Evolutionary conservation across 2,329 filamentous ascomycete genomes (phyloP).

Genomic region (Stylonectria norvegica): DNA sequence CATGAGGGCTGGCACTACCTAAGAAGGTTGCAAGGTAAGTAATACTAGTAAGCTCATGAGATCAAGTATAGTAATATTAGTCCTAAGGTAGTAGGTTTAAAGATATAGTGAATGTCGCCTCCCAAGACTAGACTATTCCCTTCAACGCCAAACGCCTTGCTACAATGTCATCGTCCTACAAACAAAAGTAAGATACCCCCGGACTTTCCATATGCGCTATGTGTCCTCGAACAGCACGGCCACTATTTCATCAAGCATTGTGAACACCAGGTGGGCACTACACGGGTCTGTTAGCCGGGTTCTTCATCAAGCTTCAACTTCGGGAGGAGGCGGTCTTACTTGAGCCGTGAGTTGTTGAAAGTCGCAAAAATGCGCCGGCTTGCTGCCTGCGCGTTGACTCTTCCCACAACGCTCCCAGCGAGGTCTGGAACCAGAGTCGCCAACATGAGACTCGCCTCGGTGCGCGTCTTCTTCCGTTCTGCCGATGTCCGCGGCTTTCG

Average conservation of each 20-base stretch:
- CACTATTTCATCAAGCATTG: constrained; percentile 67
- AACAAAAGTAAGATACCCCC: constrained; percentile 7
- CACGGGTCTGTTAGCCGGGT: constrained; percentile 13
- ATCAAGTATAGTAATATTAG: too few species aligned
- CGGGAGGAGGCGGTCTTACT: constrained; percentile 56
- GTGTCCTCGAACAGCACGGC: constrained; percentile 58
- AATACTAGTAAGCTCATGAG: too few species aligned
- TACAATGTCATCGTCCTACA: background rate
- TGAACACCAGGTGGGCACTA: constrained; percentile 67
- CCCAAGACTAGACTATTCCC: too few species aligned
- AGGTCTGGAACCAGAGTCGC: constrained; percentile 87
- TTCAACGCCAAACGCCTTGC: constrained; percentile 23
- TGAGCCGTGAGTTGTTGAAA: constrained; percentile 85
- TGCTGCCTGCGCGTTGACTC: constrained; percentile 85
- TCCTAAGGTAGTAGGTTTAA: too few species aligned
- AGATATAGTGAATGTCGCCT: too few species aligned
- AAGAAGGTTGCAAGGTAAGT: too few species aligned
- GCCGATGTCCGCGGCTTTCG: constrained; percentile 57
- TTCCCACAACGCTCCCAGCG: constrained; percentile 87
- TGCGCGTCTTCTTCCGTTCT: constrained; percentile 76
- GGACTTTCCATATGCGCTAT: constrained; percentile 7
- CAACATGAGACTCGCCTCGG: constrained; percentile 84
- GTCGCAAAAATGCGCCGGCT: constrained; percentile 86
- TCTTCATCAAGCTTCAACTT: constrained; percentile 8
- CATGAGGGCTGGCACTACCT: too few species aligned